A percentile compares a stretch with the other conserved stretches of the same genome.
phyloP scores from a whole-genome alignment of 371 early-diverging fungal genomes.

The Mortierella sp. region DNA sequence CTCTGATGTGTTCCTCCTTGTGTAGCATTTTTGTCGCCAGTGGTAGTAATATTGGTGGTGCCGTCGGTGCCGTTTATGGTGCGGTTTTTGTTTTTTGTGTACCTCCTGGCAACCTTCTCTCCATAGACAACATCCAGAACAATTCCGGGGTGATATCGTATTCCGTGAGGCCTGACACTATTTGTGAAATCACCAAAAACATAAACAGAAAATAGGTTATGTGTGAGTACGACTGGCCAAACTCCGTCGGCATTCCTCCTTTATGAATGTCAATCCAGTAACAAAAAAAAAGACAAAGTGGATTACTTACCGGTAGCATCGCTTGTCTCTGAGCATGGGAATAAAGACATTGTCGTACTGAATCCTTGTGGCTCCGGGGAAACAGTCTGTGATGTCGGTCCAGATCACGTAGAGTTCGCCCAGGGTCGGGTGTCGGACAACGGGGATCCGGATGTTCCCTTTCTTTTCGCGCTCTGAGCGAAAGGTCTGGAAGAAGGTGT shows the following conservation, averaged over 20 bases:
- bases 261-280: neutral
- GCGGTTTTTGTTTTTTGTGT: neutral
- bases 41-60: neutral
- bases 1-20: no score
- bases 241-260: neutral
- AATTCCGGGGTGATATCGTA: neutral
- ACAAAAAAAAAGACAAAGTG: neutral
- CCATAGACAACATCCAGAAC: neutral
- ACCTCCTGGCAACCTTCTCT: neutral
- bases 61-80: neutral
- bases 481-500: neutral
- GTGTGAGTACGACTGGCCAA: no score
- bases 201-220: neutral
- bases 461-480: neutral
- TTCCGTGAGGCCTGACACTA: neutral
- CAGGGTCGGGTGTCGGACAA: neutral
- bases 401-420: neutral
- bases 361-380: neutral
- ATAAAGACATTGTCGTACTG: constrained; percentile 4
- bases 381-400: constrained; percentile 4
- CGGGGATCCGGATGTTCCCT: neutral
- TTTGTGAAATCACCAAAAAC: neutral
- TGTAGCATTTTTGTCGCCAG: no score
- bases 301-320: neutral
- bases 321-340: neutral